Evolutionary conservation across 768 basidiomycete genomes (phyloP).

Genomic region (Psilocybe cubensis): DNA sequence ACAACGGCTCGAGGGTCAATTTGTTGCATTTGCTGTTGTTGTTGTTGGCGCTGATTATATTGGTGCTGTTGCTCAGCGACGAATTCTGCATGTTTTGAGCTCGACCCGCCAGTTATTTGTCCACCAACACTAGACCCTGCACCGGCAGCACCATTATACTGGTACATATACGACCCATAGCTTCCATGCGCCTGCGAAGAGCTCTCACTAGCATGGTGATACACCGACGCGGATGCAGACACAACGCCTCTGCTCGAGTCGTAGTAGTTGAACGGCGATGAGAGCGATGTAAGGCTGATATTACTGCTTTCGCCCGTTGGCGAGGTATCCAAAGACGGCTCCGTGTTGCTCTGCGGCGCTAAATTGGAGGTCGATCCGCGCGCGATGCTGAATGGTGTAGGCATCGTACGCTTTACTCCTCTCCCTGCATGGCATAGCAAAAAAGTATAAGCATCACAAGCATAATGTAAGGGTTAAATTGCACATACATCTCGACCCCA

Average conservation of each 20-base stretch:
- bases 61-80: neutral
- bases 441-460: neutral
- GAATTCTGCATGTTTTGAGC: slow-evolving; percentile 1
- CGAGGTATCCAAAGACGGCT: neutral
- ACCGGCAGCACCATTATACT: neutral
- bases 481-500: no score
- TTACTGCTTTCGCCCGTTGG: neutral
- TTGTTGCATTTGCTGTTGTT: neutral
- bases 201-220: neutral
- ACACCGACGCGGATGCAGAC: neutral
- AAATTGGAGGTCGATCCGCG: neutral
- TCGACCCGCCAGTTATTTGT: neutral
- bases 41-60: neutral
- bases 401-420: neutral
- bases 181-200: neutral
- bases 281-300: neutral
- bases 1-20: no score
- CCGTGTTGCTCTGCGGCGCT: neutral
- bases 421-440: neutral
- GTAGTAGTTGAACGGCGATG: no score
- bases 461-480: no score
- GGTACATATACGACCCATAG: neutral
- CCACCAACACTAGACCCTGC: neutral
- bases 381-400: neutral
- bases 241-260: neutral